Base-by-base conservation (phyloP, 2,329 filamentous ascomycete genomes). In the Pseudogymnoascus sp. region DNA sequence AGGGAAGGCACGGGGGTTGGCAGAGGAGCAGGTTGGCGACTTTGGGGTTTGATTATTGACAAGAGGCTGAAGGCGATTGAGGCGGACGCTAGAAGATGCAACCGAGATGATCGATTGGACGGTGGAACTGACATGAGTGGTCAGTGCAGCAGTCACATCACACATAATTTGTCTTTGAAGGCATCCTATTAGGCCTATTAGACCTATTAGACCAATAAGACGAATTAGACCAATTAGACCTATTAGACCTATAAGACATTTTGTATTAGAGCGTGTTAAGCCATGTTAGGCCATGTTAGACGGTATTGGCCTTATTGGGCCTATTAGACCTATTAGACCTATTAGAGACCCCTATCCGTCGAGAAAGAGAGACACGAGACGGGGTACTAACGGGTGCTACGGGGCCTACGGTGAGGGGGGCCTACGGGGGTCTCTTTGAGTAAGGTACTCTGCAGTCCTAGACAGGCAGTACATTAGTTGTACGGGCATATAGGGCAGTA, bases 101-200 rank as follows among this genome's bases (percentile, higher is more conserved):
- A 60, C 58, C 58, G 58, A 60, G 58, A 60, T 60, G 58, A 60
- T 60, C 58, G 58, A 60, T 60, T 60, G 58, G 58, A 41, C 58
- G 33, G 58, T 38, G 37, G 58, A 60, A 41, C 37, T 37, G 58
- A 40, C 35, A 60, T 41, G 33, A 41, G 35, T 60, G 58, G 58
- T 41, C 58, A 60, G 58, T 60, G 58, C 58, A 40, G 33, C 18
- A 60, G 40, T 60, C 58, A 60, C 58, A 60, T 60, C 58, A 60
- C 58, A 60, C 58, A 60, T 55, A 55, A 33, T 55, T n/a, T 55
- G 28, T 28, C 28, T 33, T 18, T 18, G 8, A 55, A 55, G 49
- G 9, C 49, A 55, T 11, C 28, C 11, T 33, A 55, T 55, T 52
- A 49, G 37, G 5, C 14, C 4, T 7, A 38, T n/a, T n/a, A 3